A percentile compares a stretch with the other conserved stretches of the same genome.
Conservation (phyloP, 108 stramenopile genomes). For the Seminavis robusta region DNA sequence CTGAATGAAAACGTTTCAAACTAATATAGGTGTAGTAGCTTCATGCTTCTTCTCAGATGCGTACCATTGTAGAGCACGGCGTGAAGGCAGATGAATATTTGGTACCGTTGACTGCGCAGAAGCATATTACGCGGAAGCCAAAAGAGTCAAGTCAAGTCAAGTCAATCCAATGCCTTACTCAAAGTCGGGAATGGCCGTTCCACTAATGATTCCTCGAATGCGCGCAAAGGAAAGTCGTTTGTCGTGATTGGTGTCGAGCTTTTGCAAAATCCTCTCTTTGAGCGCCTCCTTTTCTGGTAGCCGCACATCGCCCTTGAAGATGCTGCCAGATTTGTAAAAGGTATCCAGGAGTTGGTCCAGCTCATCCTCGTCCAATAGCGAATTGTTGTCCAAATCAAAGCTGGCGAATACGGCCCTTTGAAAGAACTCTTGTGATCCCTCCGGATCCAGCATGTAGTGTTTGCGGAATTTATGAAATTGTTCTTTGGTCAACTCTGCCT, state of each 20-base stretch:
- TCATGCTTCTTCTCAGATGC: too few species aligned
- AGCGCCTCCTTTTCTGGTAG: conserved; percentile 11
- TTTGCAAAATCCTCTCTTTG: not conserved
- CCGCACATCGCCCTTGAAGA: conserved; percentile 4
- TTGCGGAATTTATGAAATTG: conserved; percentile 7
- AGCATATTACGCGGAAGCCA: too few species aligned
- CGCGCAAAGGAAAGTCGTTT: conserved; percentile 5
- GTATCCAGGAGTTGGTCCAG: conserved; percentile 7
- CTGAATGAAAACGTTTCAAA: too few species aligned
- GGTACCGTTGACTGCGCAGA: too few species aligned
- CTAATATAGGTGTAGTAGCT: too few species aligned
- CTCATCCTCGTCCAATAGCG: conserved; percentile 11
- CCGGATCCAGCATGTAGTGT: conserved; percentile 7
- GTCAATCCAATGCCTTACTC: too few species aligned
- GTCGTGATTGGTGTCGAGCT: conserved; percentile 9
- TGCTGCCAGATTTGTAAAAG: conserved; percentile 12
- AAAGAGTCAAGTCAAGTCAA: too few species aligned
- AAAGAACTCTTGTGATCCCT: conserved; percentile 18
- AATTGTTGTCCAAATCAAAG: conserved; percentile 12
- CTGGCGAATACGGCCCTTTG: conserved; percentile 13
- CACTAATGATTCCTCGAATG: conserved; percentile 6
- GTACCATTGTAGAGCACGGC: too few species aligned
- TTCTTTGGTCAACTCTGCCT: not conserved
- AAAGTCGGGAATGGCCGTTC: too few species aligned
- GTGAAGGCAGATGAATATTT: too few species aligned